phyloP scores from a whole-genome alignment of 2,329 filamentous ascomycete genomes.

The Monosporascus sp. region DNA sequence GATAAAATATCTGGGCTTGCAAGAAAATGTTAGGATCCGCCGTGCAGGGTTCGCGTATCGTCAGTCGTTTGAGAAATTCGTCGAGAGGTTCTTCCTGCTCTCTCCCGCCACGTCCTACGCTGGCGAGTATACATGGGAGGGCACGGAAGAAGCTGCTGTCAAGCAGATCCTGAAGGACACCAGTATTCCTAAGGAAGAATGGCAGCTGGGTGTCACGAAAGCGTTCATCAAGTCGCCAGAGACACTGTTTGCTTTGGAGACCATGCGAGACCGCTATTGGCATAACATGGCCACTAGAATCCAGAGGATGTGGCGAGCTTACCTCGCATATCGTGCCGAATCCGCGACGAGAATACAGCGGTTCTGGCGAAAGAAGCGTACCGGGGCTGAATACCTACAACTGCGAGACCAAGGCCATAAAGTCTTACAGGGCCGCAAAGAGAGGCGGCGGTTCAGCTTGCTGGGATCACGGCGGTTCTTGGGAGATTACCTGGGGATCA shows the following conservation, averaged over 20 bases:
- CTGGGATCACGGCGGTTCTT: constrained; percentile 87
- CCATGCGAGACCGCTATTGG: constrained; percentile 98
- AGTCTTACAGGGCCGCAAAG: constrained; percentile 78
- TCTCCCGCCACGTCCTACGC: constrained; percentile 94
- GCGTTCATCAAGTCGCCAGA: constrained; percentile 98
- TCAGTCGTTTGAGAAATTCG: constrained; percentile 96
- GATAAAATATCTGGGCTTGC: constrained; percentile 97
- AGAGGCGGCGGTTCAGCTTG: constrained; percentile 84
- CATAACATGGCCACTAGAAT: constrained; percentile 99
- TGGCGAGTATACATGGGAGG: constrained; percentile 94
- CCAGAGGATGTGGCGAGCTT: constrained; percentile 94
- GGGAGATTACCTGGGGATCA: constrained; percentile 89
- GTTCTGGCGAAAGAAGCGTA: constrained; percentile 91
- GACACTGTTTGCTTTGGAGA: constrained; percentile 91
- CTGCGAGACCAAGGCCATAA: constrained; percentile 83
- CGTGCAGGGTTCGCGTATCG: constrained; percentile 95
- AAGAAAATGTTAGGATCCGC: constrained; percentile 97
- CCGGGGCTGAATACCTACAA: constrained; percentile 82
- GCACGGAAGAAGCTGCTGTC: constrained; percentile 79
- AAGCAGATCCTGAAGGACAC: constrained; percentile 94
- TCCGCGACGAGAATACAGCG: constrained; percentile 90
- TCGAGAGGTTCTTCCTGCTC: constrained; percentile 91
- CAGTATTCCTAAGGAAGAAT: constrained; percentile 90
- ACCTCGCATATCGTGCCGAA: constrained; percentile 85
- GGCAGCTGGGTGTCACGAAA: constrained; percentile 94